phyloP scores from a whole-genome alignment of 306 rosid genomes.

The Neltuma alba region DNA sequence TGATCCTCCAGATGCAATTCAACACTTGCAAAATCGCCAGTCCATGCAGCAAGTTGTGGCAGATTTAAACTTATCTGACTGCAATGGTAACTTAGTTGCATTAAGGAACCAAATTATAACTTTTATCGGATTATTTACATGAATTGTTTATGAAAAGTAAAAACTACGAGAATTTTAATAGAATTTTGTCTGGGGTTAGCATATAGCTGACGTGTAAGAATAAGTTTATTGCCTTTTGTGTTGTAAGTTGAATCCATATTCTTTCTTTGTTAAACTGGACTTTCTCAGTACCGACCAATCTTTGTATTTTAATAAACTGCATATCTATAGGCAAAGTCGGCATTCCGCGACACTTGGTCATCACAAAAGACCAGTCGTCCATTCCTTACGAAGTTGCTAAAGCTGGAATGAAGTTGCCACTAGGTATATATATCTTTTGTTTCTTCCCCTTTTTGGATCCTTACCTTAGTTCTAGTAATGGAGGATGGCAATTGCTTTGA shows the following conservation, averaged over 20 bases:
- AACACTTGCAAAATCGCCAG: constrained; percentile 59
- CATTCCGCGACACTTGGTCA: constrained; percentile 51
- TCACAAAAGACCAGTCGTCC: constrained; percentile 45
- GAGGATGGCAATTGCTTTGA: not conserved
- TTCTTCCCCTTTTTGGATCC: not conserved
- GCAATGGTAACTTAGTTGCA: constrained; percentile 47
- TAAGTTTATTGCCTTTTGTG: constrained; percentile 9
- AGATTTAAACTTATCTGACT: constrained; percentile 52
- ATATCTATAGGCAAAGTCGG: constrained; percentile 52
- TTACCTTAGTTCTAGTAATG: not conserved
- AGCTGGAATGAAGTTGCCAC: constrained; percentile 56
- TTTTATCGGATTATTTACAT: constrained; percentile 12
- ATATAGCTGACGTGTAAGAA: constrained; percentile 16
- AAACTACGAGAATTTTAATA: not conserved
- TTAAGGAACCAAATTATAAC: not conserved
- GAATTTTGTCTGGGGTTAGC: constrained; percentile 6
- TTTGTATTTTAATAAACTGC: constrained; percentile 5
- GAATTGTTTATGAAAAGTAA: not conserved
- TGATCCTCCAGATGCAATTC: constrained; percentile 57
- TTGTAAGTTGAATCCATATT: not conserved
- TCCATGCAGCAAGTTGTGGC: constrained; percentile 64
- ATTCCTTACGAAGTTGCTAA: constrained; percentile 51
- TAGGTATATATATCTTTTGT: constrained; percentile 38
- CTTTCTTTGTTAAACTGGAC: not conserved
- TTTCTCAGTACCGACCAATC: not conserved